phyloP scores from a whole-genome alignment of 176 grass and related monocot genomes.

The Eragrostis nindensis region DNA sequence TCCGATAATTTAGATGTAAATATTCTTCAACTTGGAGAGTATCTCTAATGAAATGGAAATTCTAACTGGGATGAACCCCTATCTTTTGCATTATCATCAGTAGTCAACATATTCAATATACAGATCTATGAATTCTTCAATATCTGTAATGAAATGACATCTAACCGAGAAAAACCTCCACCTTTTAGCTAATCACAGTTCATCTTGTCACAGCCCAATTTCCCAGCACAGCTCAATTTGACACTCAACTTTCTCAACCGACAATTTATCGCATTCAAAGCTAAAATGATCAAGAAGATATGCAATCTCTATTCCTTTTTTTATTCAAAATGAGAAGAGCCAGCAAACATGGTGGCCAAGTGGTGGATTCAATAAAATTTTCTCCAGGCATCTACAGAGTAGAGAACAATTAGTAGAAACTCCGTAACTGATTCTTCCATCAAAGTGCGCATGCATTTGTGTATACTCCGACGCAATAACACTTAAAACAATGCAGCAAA shows the following conservation, averaged over 20 bases:
- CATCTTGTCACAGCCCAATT: background rate
- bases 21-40: background rate
- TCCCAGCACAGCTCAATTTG: background rate
- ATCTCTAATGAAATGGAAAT: background rate
- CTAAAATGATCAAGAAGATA: background rate
- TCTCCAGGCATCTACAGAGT: background rate
- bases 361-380: background rate
- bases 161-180: background rate
- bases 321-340: background rate
- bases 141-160: background rate
- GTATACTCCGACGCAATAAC: background rate
- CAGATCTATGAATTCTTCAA: background rate
- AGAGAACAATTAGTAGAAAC: no score
- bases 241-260: background rate
- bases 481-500: background rate
- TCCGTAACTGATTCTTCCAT: background rate
- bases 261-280: background rate
- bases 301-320: background rate
- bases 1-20: conserved; percentile 1
- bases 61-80: background rate
- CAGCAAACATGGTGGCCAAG: background rate
- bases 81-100: background rate
- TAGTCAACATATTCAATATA: background rate
- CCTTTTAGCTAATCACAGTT: background rate
- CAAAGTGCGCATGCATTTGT: conserved; percentile 5